A percentile compares a stretch with the other conserved stretches of the same genome.
These are phyloP conservation scores for Pseudocercospora musae DNA, from an alignment of 2,329 filamentous ascomycete genomes.

Conservation along the genomic window DNA sequence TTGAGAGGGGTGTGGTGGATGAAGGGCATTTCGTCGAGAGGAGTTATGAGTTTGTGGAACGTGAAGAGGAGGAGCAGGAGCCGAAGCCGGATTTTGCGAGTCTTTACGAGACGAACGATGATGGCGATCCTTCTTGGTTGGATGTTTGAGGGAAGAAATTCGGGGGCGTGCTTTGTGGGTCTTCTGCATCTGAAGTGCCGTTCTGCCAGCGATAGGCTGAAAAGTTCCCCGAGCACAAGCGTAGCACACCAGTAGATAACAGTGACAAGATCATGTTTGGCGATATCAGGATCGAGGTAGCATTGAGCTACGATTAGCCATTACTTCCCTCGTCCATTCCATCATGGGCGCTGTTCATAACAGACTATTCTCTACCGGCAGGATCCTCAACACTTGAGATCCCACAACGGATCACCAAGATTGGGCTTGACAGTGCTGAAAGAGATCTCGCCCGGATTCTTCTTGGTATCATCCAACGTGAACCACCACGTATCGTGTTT, in stretches of 20 bases:
- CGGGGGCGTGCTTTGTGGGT: not conserved
- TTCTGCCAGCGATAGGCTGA: not conserved
- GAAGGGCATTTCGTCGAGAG: not conserved
- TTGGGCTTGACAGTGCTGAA: slow-evolving; percentile 38
- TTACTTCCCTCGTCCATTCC: no score
- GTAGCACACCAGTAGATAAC: not conserved
- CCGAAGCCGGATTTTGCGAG: not conserved
- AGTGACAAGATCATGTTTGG: not conserved
- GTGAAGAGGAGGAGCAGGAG: not conserved
- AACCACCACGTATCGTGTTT: slow-evolving; percentile 66
- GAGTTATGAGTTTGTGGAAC: not conserved
- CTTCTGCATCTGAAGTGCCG: not conserved
- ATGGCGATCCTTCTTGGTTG: not conserved
- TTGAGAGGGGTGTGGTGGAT: not conserved
- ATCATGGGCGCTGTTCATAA: no score
- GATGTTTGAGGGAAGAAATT: not conserved
- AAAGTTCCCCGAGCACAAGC: not conserved
- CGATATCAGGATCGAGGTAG: no score
- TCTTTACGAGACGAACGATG: not conserved
- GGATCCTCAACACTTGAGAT: slow-evolving; percentile 5
- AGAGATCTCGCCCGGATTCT: slow-evolving; percentile 8
- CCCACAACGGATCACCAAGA: slow-evolving; percentile 18
- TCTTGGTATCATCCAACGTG: slow-evolving; percentile 12
- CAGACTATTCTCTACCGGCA: no score
- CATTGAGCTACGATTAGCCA: no score